A percentile compares a stretch with the other conserved stretches of the same genome.
Conservation (phyloP, 2,329 filamentous ascomycete genomes). For the Phialophora expanda region DNA sequence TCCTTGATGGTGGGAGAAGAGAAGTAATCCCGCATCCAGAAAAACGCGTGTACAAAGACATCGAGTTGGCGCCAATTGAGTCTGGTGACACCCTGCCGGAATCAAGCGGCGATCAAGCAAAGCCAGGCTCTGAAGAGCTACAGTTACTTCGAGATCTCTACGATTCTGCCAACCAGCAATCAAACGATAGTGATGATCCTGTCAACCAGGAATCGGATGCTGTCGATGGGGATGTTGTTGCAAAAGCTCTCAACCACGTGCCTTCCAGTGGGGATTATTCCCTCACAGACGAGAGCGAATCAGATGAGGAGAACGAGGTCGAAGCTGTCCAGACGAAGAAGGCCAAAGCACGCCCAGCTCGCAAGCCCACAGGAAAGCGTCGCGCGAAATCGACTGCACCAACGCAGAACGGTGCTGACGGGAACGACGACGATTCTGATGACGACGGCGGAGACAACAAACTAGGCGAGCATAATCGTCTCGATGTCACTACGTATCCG, state of each 20-base stretch:
- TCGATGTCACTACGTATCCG: slow-evolving; percentile 46
- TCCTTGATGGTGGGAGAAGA: background rate
- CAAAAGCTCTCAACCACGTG: background rate
- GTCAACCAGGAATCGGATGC: background rate
- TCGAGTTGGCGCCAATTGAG: background rate
- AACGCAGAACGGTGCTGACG: background rate
- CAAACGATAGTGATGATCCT: background rate
- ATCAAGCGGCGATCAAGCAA: background rate
- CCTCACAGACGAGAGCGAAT: background rate
- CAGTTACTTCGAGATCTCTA: background rate
- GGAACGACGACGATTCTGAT: slow-evolving; percentile 5
- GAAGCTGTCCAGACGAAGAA: background rate
- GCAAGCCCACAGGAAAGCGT: background rate
- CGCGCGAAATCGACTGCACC: background rate
- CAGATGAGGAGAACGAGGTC: background rate
- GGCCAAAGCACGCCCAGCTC: background rate
- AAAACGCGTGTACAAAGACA: slow-evolving; percentile 7
- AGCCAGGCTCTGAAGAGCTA: slow-evolving; percentile 8
- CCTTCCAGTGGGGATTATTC: background rate
- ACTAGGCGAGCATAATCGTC: slow-evolving; percentile 16
- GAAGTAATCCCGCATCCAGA: background rate
- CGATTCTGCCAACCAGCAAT: background rate
- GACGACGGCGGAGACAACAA: background rate
- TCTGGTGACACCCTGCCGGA: background rate
- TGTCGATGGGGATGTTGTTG: background rate